These are phyloP conservation scores for Mycena polygramma DNA, from an alignment of 768 basidiomycete species.

Conservation along the genomic window DNA sequence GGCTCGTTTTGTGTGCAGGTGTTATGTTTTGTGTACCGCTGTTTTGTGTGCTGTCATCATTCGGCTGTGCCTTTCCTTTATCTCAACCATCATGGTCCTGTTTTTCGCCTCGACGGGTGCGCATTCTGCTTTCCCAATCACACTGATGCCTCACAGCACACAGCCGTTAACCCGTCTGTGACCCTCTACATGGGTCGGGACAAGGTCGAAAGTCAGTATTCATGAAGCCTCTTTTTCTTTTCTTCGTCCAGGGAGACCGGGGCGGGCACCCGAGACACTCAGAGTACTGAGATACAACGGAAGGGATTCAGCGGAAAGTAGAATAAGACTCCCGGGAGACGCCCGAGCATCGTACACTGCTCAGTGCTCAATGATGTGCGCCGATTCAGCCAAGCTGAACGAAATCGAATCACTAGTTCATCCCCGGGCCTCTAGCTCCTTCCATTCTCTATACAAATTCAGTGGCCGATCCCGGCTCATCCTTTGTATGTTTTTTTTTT, in stretches of 20 bases:
- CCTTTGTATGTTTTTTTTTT: background rate
- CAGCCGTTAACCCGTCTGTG: constrained; percentile 62
- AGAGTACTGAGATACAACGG: background rate
- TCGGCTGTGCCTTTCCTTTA: background rate
- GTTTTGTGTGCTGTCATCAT: background rate
- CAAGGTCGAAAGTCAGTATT: constrained; percentile 90
- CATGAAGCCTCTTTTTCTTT: background rate
- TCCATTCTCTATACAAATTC: background rate
- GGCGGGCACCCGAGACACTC: background rate
- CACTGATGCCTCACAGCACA: constrained; percentile 33
- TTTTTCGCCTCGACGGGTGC: constrained; percentile 63
- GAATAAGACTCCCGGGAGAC: too few relatives aligned
- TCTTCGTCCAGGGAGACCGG: too few relatives aligned
- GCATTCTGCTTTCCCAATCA: constrained; percentile 71
- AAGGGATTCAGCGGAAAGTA: background rate
- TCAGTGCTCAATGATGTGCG: too few relatives aligned
- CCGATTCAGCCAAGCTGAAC: too few relatives aligned
- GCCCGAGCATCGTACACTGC: too few relatives aligned
- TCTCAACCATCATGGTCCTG: constrained; percentile 57
- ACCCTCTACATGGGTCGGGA: constrained; percentile 96
- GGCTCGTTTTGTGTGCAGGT: background rate
- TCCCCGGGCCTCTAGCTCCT: background rate
- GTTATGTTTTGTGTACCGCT: background rate
- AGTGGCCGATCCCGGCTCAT: background rate
- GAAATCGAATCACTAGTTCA: background rate